These are phyloP conservation scores for Lachnellula subtilissima DNA, from an alignment of 2,329 filamentous ascomycete genomes.

Conservation along the genomic window DNA sequence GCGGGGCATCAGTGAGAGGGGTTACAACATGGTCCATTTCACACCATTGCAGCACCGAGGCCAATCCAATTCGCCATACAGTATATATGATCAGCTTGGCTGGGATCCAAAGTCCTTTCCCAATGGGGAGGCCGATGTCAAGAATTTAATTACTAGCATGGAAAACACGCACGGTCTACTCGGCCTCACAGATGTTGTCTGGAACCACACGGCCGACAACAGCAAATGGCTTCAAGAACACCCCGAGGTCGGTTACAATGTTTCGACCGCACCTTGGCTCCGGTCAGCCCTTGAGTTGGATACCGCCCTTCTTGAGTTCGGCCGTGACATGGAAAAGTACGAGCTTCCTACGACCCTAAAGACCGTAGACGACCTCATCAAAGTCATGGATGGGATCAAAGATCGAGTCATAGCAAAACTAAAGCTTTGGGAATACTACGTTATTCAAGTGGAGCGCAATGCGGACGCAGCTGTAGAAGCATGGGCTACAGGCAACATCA, in stretches of 20 bases:
- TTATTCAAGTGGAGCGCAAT: constrained; percentile 71
- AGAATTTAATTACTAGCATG: constrained; percentile 72
- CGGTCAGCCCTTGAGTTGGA: constrained; percentile 74
- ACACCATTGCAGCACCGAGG: constrained; percentile 88
- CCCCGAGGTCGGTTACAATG: constrained; percentile 92
- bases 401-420: constrained; percentile 71
- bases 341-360: constrained; percentile 73
- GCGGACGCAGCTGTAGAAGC: constrained; percentile 62
- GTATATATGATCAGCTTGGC: constrained; percentile 83
- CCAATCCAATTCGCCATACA: constrained; percentile 93
- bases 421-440: constrained; percentile 91
- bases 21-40: constrained; percentile 99
- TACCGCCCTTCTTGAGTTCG: constrained; percentile 62
- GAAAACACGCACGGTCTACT: constrained; percentile 80
- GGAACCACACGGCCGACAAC: constrained; percentile 97
- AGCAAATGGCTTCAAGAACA: constrained; percentile 91
- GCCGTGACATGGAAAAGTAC: constrained; percentile 56
- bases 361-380: constrained; percentile 65
- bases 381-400: constrained; percentile 81
- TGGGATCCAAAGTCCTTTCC: constrained; percentile 84
- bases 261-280: constrained; percentile 79
- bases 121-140: constrained; percentile 75
- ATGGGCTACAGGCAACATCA: constrained; percentile 61
- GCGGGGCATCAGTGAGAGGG: constrained; percentile 78
- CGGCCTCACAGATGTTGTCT: constrained; percentile 90